phyloP scores from a whole-genome alignment of 495 filamentous ascomycete species.

The Daldinia grandis region DNA sequence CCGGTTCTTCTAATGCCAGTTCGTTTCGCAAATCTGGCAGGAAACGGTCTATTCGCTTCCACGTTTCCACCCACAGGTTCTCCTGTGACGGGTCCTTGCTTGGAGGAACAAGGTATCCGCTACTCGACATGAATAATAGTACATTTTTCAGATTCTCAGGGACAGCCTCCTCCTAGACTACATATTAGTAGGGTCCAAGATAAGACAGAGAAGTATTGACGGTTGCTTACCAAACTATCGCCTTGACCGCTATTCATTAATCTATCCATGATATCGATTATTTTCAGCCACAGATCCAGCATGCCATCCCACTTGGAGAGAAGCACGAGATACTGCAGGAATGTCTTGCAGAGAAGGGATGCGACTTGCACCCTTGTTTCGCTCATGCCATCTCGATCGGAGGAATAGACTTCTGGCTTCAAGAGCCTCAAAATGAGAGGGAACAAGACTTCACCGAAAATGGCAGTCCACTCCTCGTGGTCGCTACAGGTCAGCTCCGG shows the following conservation, averaged over 20 bases:
- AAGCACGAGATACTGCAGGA: constrained; percentile 89
- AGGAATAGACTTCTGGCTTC: constrained; percentile 94
- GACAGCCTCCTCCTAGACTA: constrained; percentile 84
- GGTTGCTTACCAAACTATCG: constrained; percentile 76
- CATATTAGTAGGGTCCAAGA: constrained; percentile 26
- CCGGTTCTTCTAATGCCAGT: constrained; percentile 56
- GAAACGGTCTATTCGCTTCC: constrained; percentile 90
- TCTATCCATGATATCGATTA: constrained; percentile 93
- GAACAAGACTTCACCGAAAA: constrained; percentile 94
- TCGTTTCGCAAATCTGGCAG: constrained; percentile 74
- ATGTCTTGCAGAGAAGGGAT: constrained; percentile 91
- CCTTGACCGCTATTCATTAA: constrained; percentile 97
- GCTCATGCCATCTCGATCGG: constrained; percentile 91
- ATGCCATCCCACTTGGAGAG: constrained; percentile 88
- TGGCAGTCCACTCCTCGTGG: constrained; percentile 90
- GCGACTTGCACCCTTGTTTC: constrained; percentile 94
- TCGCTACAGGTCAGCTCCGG: constrained; percentile 76
- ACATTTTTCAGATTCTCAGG: constrained; percentile 97
- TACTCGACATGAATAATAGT: constrained; percentile 92
- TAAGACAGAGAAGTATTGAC: constrained; percentile 13
- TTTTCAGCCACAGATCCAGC: constrained; percentile 90
- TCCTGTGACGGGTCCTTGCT: constrained; percentile 65
- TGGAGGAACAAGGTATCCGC: constrained; percentile 82
- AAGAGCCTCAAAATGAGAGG: constrained; percentile 89
- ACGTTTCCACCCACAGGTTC: constrained; percentile 80